Percentiles rank a stretch among this genome's conserved stretches.
Conservation (phyloP, 1,284 basidiomycete genomes). For the Apiotrichum brassicae region DNA sequence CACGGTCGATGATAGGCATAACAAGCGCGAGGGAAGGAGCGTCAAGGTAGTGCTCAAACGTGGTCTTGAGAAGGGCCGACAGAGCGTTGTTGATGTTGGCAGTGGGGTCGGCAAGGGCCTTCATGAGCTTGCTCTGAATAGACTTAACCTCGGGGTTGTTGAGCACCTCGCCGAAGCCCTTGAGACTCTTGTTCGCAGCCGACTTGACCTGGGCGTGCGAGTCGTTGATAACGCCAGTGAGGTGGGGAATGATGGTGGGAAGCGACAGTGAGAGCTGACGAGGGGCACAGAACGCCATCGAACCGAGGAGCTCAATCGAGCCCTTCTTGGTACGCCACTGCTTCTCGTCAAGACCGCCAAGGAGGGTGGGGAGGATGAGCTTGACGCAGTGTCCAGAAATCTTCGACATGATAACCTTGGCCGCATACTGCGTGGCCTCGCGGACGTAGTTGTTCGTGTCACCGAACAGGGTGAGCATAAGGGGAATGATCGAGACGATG, state of each 20-base stretch:
- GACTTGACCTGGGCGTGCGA: slow-evolving; percentile 93
- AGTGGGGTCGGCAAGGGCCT: slow-evolving; percentile 90
- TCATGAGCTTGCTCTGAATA: slow-evolving; percentile 85
- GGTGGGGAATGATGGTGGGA: slow-evolving; percentile 90
- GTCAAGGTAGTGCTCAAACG: slow-evolving; percentile 98
- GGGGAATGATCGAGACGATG: slow-evolving; percentile 73
- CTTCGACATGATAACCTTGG: slow-evolving; percentile 90
- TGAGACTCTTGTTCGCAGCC: slow-evolving; percentile 90
- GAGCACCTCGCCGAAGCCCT: slow-evolving; percentile 95
- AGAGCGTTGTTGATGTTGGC: slow-evolving; percentile 80
- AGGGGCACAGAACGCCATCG: slow-evolving; percentile 99
- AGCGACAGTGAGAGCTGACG: slow-evolving; percentile 90
- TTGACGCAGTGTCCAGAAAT: slow-evolving; percentile 91
- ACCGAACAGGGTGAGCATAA: slow-evolving; percentile 85
- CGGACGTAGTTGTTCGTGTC: slow-evolving; percentile 83
- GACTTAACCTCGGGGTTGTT: slow-evolving; percentile 91
- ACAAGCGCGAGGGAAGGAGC: slow-evolving; percentile 96
- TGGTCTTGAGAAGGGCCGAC: slow-evolving; percentile 77
- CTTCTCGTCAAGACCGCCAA: slow-evolving; percentile 92
- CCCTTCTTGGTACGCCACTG: slow-evolving; percentile 99
- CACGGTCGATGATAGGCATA: slow-evolving; percentile 91
- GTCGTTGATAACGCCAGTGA: slow-evolving; percentile 93
- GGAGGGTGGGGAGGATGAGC: slow-evolving; percentile 81
- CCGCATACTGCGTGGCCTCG: slow-evolving; percentile 89
- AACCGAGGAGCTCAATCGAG: slow-evolving; percentile 90